phyloP scores from a whole-genome alignment of 768 basidiomycete genomes.

The Xanthoconium purpureum region DNA sequence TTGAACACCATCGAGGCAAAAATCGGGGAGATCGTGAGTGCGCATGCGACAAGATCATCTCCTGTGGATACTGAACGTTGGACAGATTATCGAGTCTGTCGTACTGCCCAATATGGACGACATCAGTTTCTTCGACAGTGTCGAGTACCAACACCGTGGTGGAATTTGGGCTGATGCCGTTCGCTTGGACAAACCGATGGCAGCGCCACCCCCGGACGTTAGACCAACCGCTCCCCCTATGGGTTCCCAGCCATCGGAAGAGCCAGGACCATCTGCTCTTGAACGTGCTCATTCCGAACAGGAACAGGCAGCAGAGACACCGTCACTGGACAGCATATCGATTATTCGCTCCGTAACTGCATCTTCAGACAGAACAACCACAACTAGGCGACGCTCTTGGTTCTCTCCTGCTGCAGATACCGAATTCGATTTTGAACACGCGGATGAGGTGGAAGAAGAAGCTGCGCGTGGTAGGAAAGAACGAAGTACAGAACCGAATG shows the following conservation, averaged over 20 bases:
- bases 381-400: slow-evolving; percentile 51
- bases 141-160: slow-evolving; percentile 61
- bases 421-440: slow-evolving; percentile 25
- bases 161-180: slow-evolving; percentile 86
- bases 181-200: slow-evolving; percentile 36
- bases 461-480: slow-evolving; percentile 17
- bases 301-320: slow-evolving; percentile 22
- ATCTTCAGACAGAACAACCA: slow-evolving; percentile 23
- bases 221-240: slow-evolving; percentile 22
- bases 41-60: background rate
- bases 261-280: slow-evolving; percentile 16
- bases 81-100: slow-evolving; percentile 86
- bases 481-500: slow-evolving; percentile 37
- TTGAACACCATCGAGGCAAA: slow-evolving; percentile 84
- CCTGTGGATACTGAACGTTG: slow-evolving; percentile 65
- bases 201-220: slow-evolving; percentile 7
- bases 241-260: slow-evolving; percentile 34
- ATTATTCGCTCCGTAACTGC: slow-evolving; percentile 24
- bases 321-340: slow-evolving; percentile 22
- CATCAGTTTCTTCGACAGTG: slow-evolving; percentile 90
- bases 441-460: slow-evolving; percentile 26
- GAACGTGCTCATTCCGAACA: slow-evolving; percentile 32
- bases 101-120: slow-evolving; percentile 99
- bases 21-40: slow-evolving; percentile 80
- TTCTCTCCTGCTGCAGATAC: slow-evolving; percentile 47